Conservation (phyloP, 768 basidiomycete genomes). For the Crassisporium funariophilum region DNA sequence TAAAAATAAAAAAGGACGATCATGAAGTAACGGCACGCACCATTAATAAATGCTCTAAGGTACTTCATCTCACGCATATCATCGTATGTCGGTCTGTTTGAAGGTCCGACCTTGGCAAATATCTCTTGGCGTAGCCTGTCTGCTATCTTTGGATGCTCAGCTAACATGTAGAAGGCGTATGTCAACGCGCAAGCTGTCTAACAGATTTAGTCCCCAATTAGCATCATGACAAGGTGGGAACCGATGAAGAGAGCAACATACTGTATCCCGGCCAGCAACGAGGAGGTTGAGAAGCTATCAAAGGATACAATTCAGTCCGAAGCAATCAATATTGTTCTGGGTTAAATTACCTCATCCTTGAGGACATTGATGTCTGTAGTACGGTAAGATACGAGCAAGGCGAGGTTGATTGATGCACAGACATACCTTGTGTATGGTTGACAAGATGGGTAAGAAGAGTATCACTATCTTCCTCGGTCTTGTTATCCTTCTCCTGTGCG, state of each 20-base stretch:
- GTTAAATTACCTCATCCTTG: slow-evolving; percentile 32
- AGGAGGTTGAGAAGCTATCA: slow-evolving; percentile 18
- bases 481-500: too few relatives aligned
- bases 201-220: not conserved
- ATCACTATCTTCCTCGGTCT: slow-evolving; percentile 34
- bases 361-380: slow-evolving; percentile 30
- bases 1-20: too few relatives aligned
- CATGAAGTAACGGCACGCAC: too few relatives aligned
- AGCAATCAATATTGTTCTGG: not conserved
- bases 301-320: not conserved
- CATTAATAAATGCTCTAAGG: too few relatives aligned
- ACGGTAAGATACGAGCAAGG: too few relatives aligned
- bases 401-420: too few relatives aligned
- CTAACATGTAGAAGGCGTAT: slow-evolving; percentile 45
- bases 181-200: slow-evolving; percentile 44
- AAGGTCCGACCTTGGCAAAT: too few relatives aligned
- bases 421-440: slow-evolving; percentile 44
- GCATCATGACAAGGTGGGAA: not conserved
- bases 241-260: slow-evolving; percentile 19
- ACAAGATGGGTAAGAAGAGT: slow-evolving; percentile 52
- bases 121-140: too few relatives aligned
- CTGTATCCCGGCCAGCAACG: slow-evolving; percentile 59
- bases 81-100: too few relatives aligned
- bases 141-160: slow-evolving; percentile 42
- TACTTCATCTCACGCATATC: too few relatives aligned